A percentile compares a stretch with the other conserved stretches of the same genome.
phyloP scores from a whole-genome alignment of 139 green algal genomes.

The Gonium pectorale region DNA sequence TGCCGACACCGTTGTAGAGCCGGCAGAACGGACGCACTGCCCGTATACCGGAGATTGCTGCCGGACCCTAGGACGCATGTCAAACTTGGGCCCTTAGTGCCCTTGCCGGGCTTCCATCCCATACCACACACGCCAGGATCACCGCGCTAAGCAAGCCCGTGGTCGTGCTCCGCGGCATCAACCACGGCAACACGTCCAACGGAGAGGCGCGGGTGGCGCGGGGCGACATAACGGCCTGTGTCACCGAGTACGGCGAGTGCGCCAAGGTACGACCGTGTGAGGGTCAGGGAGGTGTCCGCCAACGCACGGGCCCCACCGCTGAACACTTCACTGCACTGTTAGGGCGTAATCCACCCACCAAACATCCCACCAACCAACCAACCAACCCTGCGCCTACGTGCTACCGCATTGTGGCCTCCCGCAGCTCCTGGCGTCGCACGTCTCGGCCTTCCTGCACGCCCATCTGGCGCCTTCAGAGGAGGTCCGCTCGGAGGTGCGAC shows the following conservation, averaged over 20 bases:
- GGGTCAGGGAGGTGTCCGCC: not conserved
- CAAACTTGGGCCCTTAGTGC: no score
- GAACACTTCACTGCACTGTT: no score
- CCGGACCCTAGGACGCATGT: no score
- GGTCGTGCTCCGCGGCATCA: conserved; percentile 1
- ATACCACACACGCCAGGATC: not conserved
- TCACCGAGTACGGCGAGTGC: not conserved
- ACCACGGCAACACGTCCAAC: conserved; percentile 32
- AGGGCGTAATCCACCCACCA: no score
- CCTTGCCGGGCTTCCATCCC: no score
- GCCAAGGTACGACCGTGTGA: not conserved
- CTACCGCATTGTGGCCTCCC: not conserved
- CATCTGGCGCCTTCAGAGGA: not conserved
- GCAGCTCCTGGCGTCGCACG: not conserved
- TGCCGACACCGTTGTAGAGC: no score
- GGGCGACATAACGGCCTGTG: conserved; percentile 7
- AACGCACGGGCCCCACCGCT: no score
- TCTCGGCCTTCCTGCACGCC: not conserved
- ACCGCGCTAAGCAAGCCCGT: not conserved
- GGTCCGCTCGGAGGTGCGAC: not conserved
- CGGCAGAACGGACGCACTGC: no score
- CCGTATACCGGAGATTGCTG: no score
- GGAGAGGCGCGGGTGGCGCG: not conserved
- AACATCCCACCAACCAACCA: no score
- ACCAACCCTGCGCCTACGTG: not conserved